These are phyloP conservation scores for Blastomyces percursus DNA, from an alignment of 2,329 filamentous ascomycete species.

Conservation along the genomic window DNA sequence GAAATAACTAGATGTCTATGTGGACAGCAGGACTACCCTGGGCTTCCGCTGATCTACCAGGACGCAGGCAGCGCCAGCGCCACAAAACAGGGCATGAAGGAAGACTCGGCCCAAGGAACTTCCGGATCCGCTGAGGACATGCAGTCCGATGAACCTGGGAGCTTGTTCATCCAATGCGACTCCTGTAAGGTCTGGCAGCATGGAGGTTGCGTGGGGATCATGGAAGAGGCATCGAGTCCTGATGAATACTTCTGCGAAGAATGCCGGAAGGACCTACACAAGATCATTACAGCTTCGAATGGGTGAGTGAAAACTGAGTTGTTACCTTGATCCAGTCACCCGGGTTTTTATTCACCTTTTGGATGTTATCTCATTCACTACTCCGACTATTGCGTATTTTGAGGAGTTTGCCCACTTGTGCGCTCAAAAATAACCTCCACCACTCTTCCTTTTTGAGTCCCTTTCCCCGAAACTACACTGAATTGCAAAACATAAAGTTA, in stretches of 20 bases:
- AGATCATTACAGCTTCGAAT: constrained; percentile 65
- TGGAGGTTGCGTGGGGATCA: constrained; percentile 92
- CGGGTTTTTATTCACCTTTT: constrained; percentile 5
- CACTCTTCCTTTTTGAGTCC: background rate
- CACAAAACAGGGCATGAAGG: constrained; percentile 47
- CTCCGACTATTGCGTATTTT: background rate
- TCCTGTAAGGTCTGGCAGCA: constrained; percentile 98
- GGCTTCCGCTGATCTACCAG: constrained; percentile 54
- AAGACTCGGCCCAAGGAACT: constrained; percentile 47
- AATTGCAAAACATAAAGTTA: background rate
- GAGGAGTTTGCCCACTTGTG: background rate
- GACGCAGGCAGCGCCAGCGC: constrained; percentile 44
- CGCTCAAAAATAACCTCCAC: background rate
- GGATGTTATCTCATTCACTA: constrained; percentile 3
- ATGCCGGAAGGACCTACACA: constrained; percentile 85
- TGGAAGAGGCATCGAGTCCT: constrained; percentile 82
- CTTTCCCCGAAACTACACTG: background rate
- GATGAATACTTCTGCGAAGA: constrained; percentile 98
- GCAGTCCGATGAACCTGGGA: constrained; percentile 74
- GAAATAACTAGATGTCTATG: constrained; percentile 94
- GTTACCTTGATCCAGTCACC: background rate
- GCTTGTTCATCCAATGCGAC: constrained; percentile 97
- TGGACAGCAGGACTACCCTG: constrained; percentile 88
- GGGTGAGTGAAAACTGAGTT: constrained; percentile 53
- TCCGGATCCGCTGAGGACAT: constrained; percentile 49